Evolutionary conservation across 2,329 filamentous ascomycete species (phyloP).

Genomic region (Neopestalotiopsis rosae): DNA sequence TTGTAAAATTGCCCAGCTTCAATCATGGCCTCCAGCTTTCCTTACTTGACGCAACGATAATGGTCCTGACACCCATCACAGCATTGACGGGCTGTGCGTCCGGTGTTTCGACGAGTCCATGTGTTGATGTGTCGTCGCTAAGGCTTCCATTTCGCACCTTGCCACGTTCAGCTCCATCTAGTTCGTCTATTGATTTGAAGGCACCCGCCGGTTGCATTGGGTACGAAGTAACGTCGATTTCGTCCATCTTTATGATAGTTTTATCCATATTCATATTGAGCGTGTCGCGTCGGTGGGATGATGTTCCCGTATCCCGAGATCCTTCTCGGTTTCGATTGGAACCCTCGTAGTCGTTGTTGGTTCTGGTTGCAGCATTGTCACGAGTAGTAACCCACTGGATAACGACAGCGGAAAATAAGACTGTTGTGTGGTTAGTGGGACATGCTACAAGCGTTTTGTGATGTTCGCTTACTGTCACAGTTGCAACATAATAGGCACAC

Average conservation of each 20-base stretch:
- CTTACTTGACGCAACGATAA: background rate
- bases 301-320: background rate
- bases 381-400: conserved; percentile 64
- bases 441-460: background rate
- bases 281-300: background rate
- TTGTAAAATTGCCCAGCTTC: no score
- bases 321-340: background rate
- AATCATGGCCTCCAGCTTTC: no score
- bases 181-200: background rate
- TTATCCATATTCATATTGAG: background rate
- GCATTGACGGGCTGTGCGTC: background rate
- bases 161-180: background rate
- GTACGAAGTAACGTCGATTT: background rate
- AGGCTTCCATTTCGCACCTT: background rate
- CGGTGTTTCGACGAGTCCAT: background rate
- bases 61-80: background rate
- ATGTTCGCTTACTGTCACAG: conserved; percentile 57
- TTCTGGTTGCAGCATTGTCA: conserved; percentile 42
- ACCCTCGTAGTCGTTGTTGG: background rate
- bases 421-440: conserved; percentile 37
- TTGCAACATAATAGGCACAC: conserved; percentile 71
- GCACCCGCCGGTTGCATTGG: background rate
- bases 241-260: background rate
- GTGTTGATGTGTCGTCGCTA: background rate
- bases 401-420: conserved; percentile 64